Conservation (phyloP, 257 asterid species). For the Marsdenia floribunda region DNA sequence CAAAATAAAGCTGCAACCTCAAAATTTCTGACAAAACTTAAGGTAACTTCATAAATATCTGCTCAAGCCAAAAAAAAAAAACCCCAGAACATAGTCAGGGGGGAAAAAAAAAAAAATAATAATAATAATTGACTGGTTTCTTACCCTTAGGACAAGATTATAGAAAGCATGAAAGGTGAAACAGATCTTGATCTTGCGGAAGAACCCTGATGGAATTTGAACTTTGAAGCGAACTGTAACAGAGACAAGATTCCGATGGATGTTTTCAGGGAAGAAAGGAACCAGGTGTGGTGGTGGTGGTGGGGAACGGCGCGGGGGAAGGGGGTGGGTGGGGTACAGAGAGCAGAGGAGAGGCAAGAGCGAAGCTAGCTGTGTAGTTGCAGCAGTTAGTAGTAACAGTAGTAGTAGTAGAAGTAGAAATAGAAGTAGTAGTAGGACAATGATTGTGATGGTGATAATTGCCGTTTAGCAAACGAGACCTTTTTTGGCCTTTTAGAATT, state of each 20-base stretch:
- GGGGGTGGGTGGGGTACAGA: too few species aligned
- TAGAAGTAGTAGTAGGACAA: constrained; percentile 31
- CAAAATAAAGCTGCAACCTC: constrained; percentile 1
- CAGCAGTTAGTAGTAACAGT: neutral
- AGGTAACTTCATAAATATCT: neutral
- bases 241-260: constrained; percentile 36
- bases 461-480: constrained; percentile 38
- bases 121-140: neutral
- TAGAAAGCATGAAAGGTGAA: neutral
- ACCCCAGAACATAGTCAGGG: too few species aligned
- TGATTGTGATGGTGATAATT: constrained; percentile 32
- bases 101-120: neutral
- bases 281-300: neutral
- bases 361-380: constrained; percentile 11
- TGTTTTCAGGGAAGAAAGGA: constrained; percentile 37
- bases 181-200: constrained; percentile 7
- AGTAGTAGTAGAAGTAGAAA: constrained; percentile 19
- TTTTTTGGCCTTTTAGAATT: neutral
- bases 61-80: neutral
- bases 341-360: constrained; percentile 1
- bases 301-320: neutral
- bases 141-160: constrained; percentile 13
- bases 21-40: neutral
- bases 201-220: neutral
- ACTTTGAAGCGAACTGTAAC: neutral